phyloP scores from a whole-genome alignment of 148 eudicot species.

The Camellia lanceoleosa region DNA sequence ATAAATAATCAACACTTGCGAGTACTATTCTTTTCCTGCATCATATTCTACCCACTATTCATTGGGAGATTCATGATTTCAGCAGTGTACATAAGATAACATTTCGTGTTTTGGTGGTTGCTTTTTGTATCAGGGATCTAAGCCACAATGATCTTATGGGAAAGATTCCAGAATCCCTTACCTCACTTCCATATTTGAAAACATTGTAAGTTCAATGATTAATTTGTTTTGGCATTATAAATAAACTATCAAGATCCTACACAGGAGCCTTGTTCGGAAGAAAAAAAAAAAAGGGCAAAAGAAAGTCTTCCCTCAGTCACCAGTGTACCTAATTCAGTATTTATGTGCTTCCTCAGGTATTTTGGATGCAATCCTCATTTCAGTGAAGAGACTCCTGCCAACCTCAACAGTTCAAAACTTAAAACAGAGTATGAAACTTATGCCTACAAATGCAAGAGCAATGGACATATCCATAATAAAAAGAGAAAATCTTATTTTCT shows the following conservation, averaged over 20 bases:
- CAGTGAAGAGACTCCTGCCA: conserved; percentile 26
- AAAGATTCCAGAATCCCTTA: conserved; percentile 29
- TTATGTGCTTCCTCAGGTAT: conserved; percentile 25
- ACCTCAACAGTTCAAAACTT: conserved; percentile 29
- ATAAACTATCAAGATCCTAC: not conserved
- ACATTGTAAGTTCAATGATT: conserved; percentile 31
- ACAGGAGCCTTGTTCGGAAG: not conserved
- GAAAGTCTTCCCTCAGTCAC: not conserved
- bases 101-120: not conserved
- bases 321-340: conserved; percentile 8
- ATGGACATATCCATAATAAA: too few species aligned
- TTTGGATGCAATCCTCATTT: conserved; percentile 42
- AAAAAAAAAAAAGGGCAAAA: not conserved
- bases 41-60: not conserved
- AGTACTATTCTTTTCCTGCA: too few species aligned
- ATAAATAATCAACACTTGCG: not conserved
- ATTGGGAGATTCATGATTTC: too few species aligned
- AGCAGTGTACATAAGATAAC: too few species aligned
- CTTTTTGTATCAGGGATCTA: conserved; percentile 34
- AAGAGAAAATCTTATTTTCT: too few species aligned
- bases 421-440: conserved; percentile 37
- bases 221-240: not conserved
- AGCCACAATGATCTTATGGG: conserved; percentile 50
- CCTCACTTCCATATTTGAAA: conserved; percentile 31
- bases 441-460: not conserved